These are phyloP conservation scores for Trichoderma arundinaceum DNA, from an alignment of 2,329 filamentous ascomycete genomes.

Conservation along the genomic window DNA sequence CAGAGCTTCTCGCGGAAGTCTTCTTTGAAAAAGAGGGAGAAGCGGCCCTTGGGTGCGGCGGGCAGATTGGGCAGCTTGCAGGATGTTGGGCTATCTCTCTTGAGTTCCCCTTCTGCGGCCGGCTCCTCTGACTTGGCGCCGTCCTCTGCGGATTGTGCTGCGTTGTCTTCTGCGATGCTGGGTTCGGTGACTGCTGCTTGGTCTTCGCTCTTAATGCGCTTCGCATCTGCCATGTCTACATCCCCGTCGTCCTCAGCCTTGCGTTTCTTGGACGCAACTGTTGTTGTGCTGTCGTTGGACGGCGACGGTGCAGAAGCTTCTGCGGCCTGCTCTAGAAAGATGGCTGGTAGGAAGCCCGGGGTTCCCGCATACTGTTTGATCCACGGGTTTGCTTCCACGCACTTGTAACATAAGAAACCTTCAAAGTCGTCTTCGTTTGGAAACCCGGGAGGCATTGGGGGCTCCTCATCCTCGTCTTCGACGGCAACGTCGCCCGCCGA, in stretches of 20 bases:
- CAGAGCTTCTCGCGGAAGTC: conserved; percentile 84
- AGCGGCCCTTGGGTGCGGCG: conserved; percentile 57
- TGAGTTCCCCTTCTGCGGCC: conserved; percentile 23
- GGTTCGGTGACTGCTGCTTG: conserved; percentile 31
- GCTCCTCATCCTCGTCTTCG: conserved; percentile 60
- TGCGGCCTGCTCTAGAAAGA: conserved; percentile 55
- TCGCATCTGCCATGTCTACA: conserved; percentile 46
- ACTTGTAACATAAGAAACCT: conserved; percentile 92
- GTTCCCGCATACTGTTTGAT: conserved; percentile 85
- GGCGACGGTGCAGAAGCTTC: conserved; percentile 20
- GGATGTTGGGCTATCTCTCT: conserved; percentile 26
- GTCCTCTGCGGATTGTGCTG: neutral
- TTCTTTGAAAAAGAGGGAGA: conserved; percentile 83
- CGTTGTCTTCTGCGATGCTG: neutral
- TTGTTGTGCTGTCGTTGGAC: conserved; percentile 8
- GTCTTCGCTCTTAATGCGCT: conserved; percentile 58
- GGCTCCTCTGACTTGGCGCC: neutral
- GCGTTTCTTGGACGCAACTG: conserved; percentile 62
- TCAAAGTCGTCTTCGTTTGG: conserved; percentile 89
- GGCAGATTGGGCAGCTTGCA: conserved; percentile 70
- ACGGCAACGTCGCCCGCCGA: conserved; percentile 39
- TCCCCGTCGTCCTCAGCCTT: conserved; percentile 63
- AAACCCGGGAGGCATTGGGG: conserved; percentile 81
- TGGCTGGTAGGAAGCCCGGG: conserved; percentile 76
- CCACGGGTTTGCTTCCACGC: conserved; percentile 86